These are phyloP conservation scores for Croton setiger DNA, from an alignment of 441 rosid genomes.

Conservation along the genomic window DNA sequence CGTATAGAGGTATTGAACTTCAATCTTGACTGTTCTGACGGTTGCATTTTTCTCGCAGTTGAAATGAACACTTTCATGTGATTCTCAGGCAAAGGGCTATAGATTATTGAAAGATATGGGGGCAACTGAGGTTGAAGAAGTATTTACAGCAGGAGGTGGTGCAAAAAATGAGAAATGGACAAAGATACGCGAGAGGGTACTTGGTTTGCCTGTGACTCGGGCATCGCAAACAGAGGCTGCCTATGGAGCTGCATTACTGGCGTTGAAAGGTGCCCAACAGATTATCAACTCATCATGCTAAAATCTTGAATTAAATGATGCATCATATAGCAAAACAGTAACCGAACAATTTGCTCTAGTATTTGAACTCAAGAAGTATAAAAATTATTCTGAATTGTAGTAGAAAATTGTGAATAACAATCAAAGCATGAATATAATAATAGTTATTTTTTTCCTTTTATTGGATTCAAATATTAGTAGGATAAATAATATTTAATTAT, in stretches of 20 bases:
- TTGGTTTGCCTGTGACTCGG: constrained; percentile 61
- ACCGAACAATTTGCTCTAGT: no score
- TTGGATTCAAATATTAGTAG: no score
- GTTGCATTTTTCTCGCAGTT: not conserved
- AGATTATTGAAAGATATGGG: constrained; percentile 70
- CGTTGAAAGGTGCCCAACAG: constrained; percentile 50
- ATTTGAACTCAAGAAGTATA: no score
- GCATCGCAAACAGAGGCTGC: constrained; percentile 89
- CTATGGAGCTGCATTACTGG: constrained; percentile 86
- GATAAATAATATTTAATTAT: no score
- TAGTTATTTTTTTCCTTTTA: no score
- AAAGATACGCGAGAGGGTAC: constrained; percentile 64
- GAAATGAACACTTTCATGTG: not conserved
- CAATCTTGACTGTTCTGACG: not conserved
- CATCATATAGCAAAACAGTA: no score
- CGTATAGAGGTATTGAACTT: constrained; percentile 67
- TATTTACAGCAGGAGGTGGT: constrained; percentile 85
- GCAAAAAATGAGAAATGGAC: constrained; percentile 83
- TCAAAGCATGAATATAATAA: no score
- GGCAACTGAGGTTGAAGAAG: constrained; percentile 72
- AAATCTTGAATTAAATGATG: no score
- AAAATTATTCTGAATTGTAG: no score
- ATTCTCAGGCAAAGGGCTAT: constrained; percentile 62
- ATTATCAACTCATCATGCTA: not conserved
- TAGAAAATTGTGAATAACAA: no score